A percentile compares a stretch with the other conserved stretches of the same genome.
These are phyloP conservation scores for Helichrysum umbraculigerum DNA, from an alignment of 129 eudicot species.

Conservation along the genomic window DNA sequence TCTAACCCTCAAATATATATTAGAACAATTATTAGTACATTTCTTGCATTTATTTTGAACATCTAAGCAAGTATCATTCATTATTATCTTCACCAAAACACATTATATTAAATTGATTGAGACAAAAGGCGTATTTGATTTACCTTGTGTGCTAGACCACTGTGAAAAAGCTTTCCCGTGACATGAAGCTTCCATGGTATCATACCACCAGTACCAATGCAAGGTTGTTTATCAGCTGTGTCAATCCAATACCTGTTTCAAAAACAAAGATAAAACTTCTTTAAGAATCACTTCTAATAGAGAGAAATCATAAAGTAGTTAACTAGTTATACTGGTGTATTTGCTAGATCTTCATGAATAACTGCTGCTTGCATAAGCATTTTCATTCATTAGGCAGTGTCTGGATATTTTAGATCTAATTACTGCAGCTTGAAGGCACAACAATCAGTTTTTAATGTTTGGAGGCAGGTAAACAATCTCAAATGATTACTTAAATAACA, in stretches of 20 bases:
- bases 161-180: slow-evolving; percentile 91
- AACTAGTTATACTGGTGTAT: neutral
- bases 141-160: slow-evolving; percentile 95
- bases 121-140: slow-evolving; percentile 6
- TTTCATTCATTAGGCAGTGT: neutral
- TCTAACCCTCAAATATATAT: neutral
- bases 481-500: too few relatives aligned
- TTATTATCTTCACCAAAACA: neutral
- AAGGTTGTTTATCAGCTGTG: slow-evolving; percentile 97
- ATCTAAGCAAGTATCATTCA: neutral
- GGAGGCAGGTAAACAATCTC: neutral
- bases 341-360: neutral
- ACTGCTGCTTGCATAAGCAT: neutral
- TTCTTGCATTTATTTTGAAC: neutral
- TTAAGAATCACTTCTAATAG: neutral
- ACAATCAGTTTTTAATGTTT: neutral
- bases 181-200: slow-evolving; percentile 90
- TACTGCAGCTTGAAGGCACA: neutral
- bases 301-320: neutral
- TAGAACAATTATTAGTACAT: neutral
- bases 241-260: slow-evolving; percentile 85
- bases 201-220: slow-evolving; percentile 97
- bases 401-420: neutral
- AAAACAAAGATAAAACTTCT: neutral
- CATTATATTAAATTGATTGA: neutral